Evolutionary conservation across 2,329 filamentous ascomycete species (phyloP).

Genomic region (Ceratocystis eucalypticola): DNA sequence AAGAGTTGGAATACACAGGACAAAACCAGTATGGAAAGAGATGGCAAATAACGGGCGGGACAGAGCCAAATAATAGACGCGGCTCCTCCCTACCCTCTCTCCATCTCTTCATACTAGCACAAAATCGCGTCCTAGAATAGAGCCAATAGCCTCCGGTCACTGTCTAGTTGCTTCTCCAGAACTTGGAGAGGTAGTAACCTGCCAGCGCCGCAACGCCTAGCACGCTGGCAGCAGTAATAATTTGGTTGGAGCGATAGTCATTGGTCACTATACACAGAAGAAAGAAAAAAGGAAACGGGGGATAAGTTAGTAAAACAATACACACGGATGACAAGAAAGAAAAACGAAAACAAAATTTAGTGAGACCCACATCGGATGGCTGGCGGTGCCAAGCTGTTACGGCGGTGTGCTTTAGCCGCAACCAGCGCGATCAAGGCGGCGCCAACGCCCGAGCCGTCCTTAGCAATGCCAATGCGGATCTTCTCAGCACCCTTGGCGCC

Average conservation of each 20-base stretch:
- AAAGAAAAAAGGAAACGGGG: background rate
- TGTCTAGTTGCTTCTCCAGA: slow-evolving; percentile 10
- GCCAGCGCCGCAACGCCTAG: slow-evolving; percentile 29
- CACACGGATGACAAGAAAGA: background rate
- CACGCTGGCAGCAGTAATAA: slow-evolving; percentile 27
- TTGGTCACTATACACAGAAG: slow-evolving; percentile 24
- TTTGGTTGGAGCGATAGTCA: slow-evolving; percentile 24
- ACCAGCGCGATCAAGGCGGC: slow-evolving; percentile 78
- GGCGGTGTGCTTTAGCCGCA: slow-evolving; percentile 38
- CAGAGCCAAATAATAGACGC: too few species aligned
- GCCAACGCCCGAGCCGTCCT: slow-evolving; percentile 80
- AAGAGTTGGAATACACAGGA: background rate
- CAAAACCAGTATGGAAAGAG: background rate
- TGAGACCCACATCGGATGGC: slow-evolving; percentile 13
- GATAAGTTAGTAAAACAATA: background rate
- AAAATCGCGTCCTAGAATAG: too few species aligned
- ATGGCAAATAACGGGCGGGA: too few species aligned
- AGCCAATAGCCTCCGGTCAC: too few species aligned
- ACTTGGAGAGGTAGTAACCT: slow-evolving; percentile 24
- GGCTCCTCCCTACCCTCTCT: too few species aligned
- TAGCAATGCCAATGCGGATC: slow-evolving; percentile 88
- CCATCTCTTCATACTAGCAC: too few species aligned
- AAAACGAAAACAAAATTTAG: slow-evolving; percentile 1
- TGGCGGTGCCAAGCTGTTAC: slow-evolving; percentile 15
- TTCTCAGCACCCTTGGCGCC: slow-evolving; percentile 66